Evolutionary conservation across 2,329 filamentous ascomycete genomes (phyloP).

Genomic region (Zasmidium cellare): DNA sequence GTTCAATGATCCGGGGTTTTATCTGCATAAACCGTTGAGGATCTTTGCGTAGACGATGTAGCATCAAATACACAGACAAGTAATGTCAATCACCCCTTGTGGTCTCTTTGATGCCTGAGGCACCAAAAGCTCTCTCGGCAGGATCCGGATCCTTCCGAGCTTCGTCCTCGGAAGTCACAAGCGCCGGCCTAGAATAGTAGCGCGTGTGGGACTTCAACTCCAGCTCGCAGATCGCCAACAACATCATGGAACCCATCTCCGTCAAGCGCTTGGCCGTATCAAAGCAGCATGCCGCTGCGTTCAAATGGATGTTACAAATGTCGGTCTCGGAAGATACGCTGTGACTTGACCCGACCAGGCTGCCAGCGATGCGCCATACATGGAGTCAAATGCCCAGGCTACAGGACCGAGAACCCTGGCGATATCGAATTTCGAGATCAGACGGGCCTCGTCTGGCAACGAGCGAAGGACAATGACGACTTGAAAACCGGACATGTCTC

Average conservation of each 20-base stretch:
- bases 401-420: constrained; percentile 19
- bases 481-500: too few relatives aligned
- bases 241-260: not conserved
- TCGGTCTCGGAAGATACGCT: constrained; percentile 32
- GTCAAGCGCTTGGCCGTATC: not conserved
- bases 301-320: constrained; percentile 33
- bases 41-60: constrained; percentile 13
- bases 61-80: too few relatives aligned
- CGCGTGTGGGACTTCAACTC: too few relatives aligned
- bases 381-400: constrained; percentile 30
- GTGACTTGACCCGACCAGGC: constrained; percentile 28
- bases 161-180: too few relatives aligned
- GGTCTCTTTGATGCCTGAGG: not conserved
- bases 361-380: constrained; percentile 30
- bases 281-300: constrained; percentile 8
- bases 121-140: too few relatives aligned
- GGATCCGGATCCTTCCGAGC: too few relatives aligned
- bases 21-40: constrained; percentile 11
- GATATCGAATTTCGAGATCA: constrained; percentile 30
- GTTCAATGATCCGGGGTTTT: constrained; percentile 17
- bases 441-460: constrained; percentile 20
- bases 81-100: too few relatives aligned
- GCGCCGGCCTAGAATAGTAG: too few relatives aligned
- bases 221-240: not conserved
- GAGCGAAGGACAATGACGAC: constrained; percentile 5